Percentiles rank a stretch among this genome's conserved stretches.
phyloP scores from a whole-genome alignment of 371 early-diverging fungal genomes.

The Coelomomyces lativittatus region DNA sequence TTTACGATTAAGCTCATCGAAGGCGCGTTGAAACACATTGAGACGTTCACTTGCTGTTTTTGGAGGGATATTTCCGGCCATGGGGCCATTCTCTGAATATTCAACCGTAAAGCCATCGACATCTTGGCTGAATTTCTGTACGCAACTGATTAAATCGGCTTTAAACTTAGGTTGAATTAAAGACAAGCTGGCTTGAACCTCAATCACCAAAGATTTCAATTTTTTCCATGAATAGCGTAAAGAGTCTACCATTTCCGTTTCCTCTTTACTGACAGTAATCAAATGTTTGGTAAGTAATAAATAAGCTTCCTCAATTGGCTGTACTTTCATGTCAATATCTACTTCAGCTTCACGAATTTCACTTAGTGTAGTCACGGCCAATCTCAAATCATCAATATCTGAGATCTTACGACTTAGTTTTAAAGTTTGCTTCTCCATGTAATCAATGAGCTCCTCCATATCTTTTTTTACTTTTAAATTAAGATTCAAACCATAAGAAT shows the following conservation, averaged over 20 bases:
- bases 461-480: slow-evolving; percentile 40
- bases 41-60: slow-evolving; percentile 41
- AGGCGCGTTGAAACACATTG: slow-evolving; percentile 38
- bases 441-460: slow-evolving; percentile 43
- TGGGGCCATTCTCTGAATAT: slow-evolving; percentile 40
- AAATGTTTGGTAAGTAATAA: slow-evolving; percentile 26
- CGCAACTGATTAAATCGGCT: slow-evolving; percentile 25
- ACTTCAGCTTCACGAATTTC: slow-evolving; percentile 41
- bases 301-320: slow-evolving; percentile 44
- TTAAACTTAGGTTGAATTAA: slow-evolving; percentile 41
- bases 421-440: slow-evolving; percentile 36
- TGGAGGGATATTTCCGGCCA: slow-evolving; percentile 37
- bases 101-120: slow-evolving; percentile 35
- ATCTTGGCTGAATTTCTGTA: slow-evolving; percentile 29
- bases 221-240: slow-evolving; percentile 46
- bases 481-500: slow-evolving; percentile 33
- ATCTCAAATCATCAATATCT: slow-evolving; percentile 39
- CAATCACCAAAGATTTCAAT: slow-evolving; percentile 33
- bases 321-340: slow-evolving; percentile 45
- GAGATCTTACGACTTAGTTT: slow-evolving; percentile 27
- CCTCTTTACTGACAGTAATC: slow-evolving; percentile 33
- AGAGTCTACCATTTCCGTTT: slow-evolving; percentile 48
- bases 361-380: slow-evolving; percentile 31
- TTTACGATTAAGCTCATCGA: slow-evolving; percentile 43
- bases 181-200: slow-evolving; percentile 29